Evolutionary conservation across 2,329 filamentous ascomycete species (phyloP).

Genomic region (Paecilomyces dactylethromorphus): DNA sequence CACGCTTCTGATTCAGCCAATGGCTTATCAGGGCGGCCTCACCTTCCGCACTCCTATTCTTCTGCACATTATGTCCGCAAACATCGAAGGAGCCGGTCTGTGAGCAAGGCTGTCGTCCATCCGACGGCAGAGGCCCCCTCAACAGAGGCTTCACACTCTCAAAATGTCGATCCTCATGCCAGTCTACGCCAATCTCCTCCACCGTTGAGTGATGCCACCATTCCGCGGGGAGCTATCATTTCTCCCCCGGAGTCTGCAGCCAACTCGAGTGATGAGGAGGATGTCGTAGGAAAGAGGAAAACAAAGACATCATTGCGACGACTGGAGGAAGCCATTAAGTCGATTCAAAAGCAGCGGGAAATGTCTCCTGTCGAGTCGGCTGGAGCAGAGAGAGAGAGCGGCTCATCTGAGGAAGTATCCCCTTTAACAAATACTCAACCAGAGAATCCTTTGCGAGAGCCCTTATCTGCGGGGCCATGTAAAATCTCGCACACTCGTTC

Average conservation of each 20-base stretch:
- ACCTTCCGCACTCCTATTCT: constrained; percentile 50
- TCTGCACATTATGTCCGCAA: constrained; percentile 57
- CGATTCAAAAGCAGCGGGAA: constrained; percentile 51
- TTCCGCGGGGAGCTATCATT: constrained; percentile 78
- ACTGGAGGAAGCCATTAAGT: constrained; percentile 74
- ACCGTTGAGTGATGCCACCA: constrained; percentile 67
- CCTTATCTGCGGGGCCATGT: constrained; percentile 49
- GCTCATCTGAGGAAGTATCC: constrained; percentile 4
- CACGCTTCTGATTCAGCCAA: neutral
- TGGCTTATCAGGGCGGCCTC: constrained; percentile 23
- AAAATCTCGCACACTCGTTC: constrained; percentile 58
- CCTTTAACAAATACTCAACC: constrained; percentile 6
- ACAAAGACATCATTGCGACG: constrained; percentile 51
- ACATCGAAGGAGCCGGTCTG: constrained; percentile 54
- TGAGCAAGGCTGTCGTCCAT: constrained; percentile 27
- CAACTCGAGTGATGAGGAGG: constrained; percentile 80
- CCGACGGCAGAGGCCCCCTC: constrained; percentile 20
- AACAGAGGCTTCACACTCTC: constrained; percentile 6
- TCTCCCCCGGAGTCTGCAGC: constrained; percentile 82
- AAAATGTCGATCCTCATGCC: constrained; percentile 39
- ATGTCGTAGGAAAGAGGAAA: constrained; percentile 36
- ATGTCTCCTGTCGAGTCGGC: constrained; percentile 12
- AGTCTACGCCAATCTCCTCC: constrained; percentile 77
- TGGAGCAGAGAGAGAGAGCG: constrained; percentile 3
- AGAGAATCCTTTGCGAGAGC: constrained; percentile 26